A percentile compares a stretch with the other conserved stretches of the same genome.
phyloP scores from a whole-genome alignment of 495 filamentous ascomycete species.

The Hypoxylon fuscum region DNA sequence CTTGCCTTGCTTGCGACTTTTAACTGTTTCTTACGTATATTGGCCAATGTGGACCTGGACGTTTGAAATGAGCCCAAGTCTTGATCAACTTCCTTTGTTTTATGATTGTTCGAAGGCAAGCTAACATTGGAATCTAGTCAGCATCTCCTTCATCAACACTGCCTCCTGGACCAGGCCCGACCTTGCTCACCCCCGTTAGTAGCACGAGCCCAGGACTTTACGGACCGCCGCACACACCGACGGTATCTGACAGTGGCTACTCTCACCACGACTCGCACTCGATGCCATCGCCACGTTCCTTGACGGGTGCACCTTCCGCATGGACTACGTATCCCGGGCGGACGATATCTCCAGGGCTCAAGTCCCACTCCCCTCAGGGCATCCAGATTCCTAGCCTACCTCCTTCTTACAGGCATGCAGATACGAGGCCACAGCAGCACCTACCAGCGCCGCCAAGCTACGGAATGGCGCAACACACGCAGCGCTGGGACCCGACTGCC shows the following conservation, averaged over 20 bases:
- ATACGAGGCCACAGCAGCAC: slow-evolving; percentile 35
- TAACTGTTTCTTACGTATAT: background rate
- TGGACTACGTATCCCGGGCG: slow-evolving; percentile 51
- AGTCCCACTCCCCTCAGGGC: slow-evolving; percentile 50
- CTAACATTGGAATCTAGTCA: slow-evolving; percentile 34
- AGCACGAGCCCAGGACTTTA: slow-evolving; percentile 49
- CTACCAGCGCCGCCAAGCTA: slow-evolving; percentile 41
- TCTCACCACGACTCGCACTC: slow-evolving; percentile 54
- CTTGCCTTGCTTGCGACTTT: background rate
- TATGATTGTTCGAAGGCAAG: background rate
- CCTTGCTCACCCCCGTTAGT: slow-evolving; percentile 47
- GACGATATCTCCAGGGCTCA: slow-evolving; percentile 52
- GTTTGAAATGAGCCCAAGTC: too few relatives aligned
- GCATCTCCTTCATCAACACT: slow-evolving; percentile 38
- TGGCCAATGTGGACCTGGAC: too few relatives aligned
- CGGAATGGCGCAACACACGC: slow-evolving; percentile 29
- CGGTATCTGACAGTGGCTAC: slow-evolving; percentile 44
- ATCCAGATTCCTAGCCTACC: slow-evolving; percentile 46
- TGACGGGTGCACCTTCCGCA: slow-evolving; percentile 46
- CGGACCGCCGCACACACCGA: slow-evolving; percentile 50
- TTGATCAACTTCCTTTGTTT: too few relatives aligned
- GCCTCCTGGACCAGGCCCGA: slow-evolving; percentile 45
- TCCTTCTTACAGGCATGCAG: slow-evolving; percentile 35
- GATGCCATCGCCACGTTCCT: slow-evolving; percentile 52
- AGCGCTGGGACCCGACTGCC: slow-evolving; percentile 42